Evolutionary conservation across 2,329 filamentous ascomycete genomes (phyloP), one percentile per base, ranked within the genome.

Genomic region (Epichloe baconii): DNA sequence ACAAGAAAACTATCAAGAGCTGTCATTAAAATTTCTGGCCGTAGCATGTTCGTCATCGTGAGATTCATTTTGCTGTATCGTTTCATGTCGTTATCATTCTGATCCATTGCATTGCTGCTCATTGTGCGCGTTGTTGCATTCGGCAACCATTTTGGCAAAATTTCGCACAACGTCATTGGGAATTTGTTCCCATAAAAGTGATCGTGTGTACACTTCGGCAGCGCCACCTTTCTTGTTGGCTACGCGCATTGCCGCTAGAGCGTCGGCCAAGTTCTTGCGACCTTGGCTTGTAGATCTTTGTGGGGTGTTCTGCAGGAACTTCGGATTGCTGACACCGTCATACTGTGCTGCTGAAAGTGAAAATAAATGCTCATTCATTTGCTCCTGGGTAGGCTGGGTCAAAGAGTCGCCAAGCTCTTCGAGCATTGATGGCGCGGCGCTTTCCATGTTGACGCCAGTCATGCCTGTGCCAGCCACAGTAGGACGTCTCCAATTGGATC

Each of bases 121-220:
- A 56, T 66, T 64, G 61, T 70, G 66, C 52, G 67, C 65, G 58
- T 68, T 72, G 68, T 76, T 83, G 69, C 78, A 84, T 63, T 93
- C 86, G 57, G 85, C 81, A 60, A 95, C 86, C 79, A 95, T 89
- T 68, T 88, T 86, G 61, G 86, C 87, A 73, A 97, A 97, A 66
- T 91, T 88, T 59, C 83, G 82, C 50, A 98, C 88, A 47, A 97
- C 89, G 57, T 97, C 89, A 59, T 82, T 79, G 14, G 93, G 90
- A 60, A 97, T 90, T 68, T 90, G 87, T 63, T 96, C 89, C 88
- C 88, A 95, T 52, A 97, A 81, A 55, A 97, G 77, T 55, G 88
- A 95, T 52, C 91, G 80, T 36, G 90, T 94, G 71, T 95, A 95
- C 42, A 96, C 87, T 61, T 96, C 89, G 52, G 90, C 86, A 46